phyloP scores from a whole-genome alignment of 208 protist genomes.

The Trypanosoma cruzi region DNA sequence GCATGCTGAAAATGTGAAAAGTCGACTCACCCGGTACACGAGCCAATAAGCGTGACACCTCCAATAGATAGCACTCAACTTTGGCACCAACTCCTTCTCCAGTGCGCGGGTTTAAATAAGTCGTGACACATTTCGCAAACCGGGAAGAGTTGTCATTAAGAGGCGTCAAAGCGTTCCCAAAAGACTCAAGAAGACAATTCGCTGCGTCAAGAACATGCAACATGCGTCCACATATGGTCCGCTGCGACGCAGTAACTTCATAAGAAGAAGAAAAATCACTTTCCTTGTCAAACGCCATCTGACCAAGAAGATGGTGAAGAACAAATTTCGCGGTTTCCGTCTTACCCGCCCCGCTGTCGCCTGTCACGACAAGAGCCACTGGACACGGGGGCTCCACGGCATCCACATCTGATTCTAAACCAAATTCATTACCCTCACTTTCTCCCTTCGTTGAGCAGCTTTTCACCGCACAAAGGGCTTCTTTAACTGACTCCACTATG shows the following conservation, averaged over 20 bases:
- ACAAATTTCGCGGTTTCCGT: constrained; percentile 46
- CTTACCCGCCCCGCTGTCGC: constrained; percentile 77
- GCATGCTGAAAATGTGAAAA: constrained; percentile 25
- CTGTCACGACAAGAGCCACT: constrained; percentile 39
- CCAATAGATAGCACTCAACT: constrained; percentile 24
- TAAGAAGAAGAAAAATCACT: background rate
- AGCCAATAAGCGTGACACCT: constrained; percentile 18
- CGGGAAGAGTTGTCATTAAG: constrained; percentile 33
- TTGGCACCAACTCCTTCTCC: constrained; percentile 11
- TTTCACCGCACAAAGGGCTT: background rate
- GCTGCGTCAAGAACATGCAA: constrained; percentile 18
- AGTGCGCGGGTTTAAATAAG: constrained; percentile 9
- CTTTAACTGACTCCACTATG: background rate
- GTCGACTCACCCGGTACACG: constrained; percentile 12
- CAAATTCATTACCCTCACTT: background rate
- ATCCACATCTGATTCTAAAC: background rate
- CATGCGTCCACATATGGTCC: background rate
- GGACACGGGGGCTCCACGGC: background rate
- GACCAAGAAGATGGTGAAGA: constrained; percentile 14
- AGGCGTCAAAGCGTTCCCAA: constrained; percentile 29
- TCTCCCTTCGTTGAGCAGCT: background rate
- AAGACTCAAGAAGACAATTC: constrained; percentile 29
- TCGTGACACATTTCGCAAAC: constrained; percentile 25
- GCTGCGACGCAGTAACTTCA: background rate
- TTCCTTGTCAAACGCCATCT: background rate